phyloP scores from a whole-genome alignment of 208 protist genomes.

The Trypanosoma cruzi region DNA sequence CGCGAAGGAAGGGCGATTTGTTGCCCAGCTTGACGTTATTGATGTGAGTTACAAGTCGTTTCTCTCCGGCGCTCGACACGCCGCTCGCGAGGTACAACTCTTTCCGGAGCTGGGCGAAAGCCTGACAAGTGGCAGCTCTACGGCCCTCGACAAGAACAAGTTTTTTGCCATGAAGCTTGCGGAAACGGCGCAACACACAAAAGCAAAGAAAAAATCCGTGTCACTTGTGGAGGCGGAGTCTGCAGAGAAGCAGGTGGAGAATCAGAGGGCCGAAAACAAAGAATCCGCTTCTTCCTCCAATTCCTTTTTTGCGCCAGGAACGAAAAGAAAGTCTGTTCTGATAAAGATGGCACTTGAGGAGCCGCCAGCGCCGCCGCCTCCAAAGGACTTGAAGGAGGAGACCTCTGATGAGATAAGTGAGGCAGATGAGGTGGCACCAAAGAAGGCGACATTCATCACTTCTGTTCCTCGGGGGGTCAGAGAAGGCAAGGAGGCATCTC shows the following conservation, averaged over 20 bases:
- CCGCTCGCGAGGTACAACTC: conserved; percentile 34
- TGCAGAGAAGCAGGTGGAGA: neutral
- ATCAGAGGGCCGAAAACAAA: neutral
- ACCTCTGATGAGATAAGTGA: neutral
- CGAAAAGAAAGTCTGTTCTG: neutral
- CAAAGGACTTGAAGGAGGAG: neutral
- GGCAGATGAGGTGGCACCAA: neutral
- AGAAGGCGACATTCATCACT: conserved; percentile 1
- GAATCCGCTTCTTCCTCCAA: neutral
- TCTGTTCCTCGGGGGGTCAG: neutral
- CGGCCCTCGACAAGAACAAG: conserved; percentile 25
- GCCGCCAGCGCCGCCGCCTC: neutral
- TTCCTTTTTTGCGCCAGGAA: too few relatives aligned
- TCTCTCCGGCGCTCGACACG: conserved; percentile 38
- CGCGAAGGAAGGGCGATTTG: conserved; percentile 32
- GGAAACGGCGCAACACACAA: conserved; percentile 46
- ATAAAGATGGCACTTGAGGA: neutral
- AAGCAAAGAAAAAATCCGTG: conserved; percentile 6
- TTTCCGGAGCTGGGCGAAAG: conserved; percentile 27
- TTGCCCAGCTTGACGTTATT: conserved; percentile 32
- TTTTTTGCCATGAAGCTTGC: conserved; percentile 55
- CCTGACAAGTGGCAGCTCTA: neutral
- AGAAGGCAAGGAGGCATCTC: neutral
- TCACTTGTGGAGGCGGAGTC: neutral
- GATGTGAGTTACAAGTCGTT: conserved; percentile 57